These are phyloP conservation scores for Cystobasidium ongulense DNA, from an alignment of 768 basidiomycete species.

Conservation along the genomic window DNA sequence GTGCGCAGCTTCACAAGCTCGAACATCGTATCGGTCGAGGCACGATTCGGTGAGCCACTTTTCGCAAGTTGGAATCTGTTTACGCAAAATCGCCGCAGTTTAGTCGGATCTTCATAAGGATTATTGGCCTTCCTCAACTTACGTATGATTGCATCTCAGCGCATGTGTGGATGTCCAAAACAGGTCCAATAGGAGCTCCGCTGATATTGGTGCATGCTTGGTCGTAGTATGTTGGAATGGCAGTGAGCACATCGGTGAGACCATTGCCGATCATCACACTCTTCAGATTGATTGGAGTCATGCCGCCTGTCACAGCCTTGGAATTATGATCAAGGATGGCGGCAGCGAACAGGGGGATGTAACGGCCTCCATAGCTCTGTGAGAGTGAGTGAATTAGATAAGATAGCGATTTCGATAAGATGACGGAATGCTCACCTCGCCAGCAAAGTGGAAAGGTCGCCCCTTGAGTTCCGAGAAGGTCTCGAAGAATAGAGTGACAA, in stretches of 20 bases:
- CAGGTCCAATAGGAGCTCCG: slow-evolving; percentile 19
- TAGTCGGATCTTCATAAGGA: background rate
- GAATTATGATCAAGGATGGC: slow-evolving; percentile 18
- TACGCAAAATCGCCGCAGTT: no score
- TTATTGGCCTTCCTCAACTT: background rate
- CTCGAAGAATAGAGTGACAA: slow-evolving; percentile 24
- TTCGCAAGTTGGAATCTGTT: slow-evolving; percentile 24
- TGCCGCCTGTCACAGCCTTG: background rate
- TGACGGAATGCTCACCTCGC: background rate
- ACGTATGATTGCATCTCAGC: slow-evolving; percentile 31
- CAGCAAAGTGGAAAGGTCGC: slow-evolving; percentile 20
- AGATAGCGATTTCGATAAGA: background rate
- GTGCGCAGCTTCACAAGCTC: background rate
- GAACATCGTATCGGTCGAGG: slow-evolving; percentile 8
- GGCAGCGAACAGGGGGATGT: slow-evolving; percentile 16
- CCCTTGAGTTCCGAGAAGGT: slow-evolving; percentile 23
- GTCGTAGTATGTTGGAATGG: slow-evolving; percentile 32
- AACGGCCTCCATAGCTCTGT: slow-evolving; percentile 10
- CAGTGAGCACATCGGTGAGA: slow-evolving; percentile 17
- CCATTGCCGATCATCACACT: slow-evolving; percentile 27
- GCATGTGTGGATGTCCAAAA: slow-evolving; percentile 27
- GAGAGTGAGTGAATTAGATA: background rate
- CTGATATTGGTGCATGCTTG: slow-evolving; percentile 30
- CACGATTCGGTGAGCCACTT: slow-evolving; percentile 30
- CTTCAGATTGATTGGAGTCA: slow-evolving; percentile 21